Evolutionary conservation across 495 filamentous ascomycete species (phyloP).

Genomic region (Daldinia decipiens): DNA sequence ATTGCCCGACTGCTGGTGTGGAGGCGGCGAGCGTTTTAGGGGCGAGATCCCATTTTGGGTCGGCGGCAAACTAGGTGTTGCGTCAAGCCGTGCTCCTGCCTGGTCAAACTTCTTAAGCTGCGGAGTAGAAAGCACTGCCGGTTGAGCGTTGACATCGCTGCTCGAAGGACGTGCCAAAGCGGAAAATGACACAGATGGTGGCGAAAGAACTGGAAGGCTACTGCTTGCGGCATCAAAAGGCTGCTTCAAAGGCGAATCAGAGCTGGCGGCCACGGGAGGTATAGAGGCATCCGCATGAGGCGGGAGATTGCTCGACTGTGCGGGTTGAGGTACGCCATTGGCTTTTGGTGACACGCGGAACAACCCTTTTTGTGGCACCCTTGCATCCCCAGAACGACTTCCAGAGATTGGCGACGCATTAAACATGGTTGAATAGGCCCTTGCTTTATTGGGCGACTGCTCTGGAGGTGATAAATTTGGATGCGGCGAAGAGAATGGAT

Average conservation of each 20-base stretch:
- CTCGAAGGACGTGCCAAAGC: slow-evolving; percentile 30
- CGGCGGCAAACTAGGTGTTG: slow-evolving; percentile 61
- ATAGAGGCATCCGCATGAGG: slow-evolving; percentile 40
- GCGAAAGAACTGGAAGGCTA: slow-evolving; percentile 35
- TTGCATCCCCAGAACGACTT: slow-evolving; percentile 26
- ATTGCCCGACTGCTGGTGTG: slow-evolving; percentile 44
- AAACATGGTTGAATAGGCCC: slow-evolving; percentile 55
- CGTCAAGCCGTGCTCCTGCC: slow-evolving; percentile 33
- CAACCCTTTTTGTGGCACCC: slow-evolving; percentile 45
- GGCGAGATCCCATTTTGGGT: slow-evolving; percentile 75
- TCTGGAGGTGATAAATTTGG: slow-evolving; percentile 55
- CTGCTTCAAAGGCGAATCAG: slow-evolving; percentile 44
- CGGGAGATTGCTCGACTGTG: slow-evolving; percentile 41
- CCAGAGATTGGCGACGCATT: slow-evolving; percentile 40
- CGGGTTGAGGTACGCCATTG: slow-evolving; percentile 41
- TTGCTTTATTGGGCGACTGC: slow-evolving; percentile 53
- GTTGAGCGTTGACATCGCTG: slow-evolving; percentile 22
- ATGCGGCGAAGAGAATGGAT: slow-evolving; percentile 58
- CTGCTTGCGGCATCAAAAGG: slow-evolving; percentile 40
- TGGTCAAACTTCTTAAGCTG: slow-evolving; percentile 43
- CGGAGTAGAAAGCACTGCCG: slow-evolving; percentile 39
- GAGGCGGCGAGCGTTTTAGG: slow-evolving; percentile 72
- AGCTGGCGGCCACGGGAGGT: slow-evolving; percentile 30
- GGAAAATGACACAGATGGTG: slow-evolving; percentile 36
- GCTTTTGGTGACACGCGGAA: slow-evolving; percentile 42